Conservation (phyloP, 148 eudicot species). For the Chenopodium album region DNA sequence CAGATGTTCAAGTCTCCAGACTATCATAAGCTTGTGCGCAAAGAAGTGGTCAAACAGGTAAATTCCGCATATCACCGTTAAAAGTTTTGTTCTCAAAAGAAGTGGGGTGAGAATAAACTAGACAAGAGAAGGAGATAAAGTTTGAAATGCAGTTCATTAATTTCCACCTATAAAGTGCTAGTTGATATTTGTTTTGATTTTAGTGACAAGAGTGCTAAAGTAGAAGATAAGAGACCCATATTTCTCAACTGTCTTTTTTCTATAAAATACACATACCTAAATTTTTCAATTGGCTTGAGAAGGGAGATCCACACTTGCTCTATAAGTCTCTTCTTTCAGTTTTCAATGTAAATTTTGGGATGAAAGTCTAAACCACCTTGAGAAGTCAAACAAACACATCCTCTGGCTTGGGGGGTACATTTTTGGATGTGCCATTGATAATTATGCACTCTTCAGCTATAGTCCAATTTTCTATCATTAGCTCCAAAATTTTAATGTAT, state of each 20-base stretch:
- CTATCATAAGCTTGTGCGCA: conserved; percentile 82
- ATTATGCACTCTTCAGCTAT: neutral
- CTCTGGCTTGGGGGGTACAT: neutral
- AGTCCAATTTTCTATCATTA: conserved; percentile 4
- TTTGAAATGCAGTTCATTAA: neutral
- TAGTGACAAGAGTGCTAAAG: neutral
- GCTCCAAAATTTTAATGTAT: conserved; percentile 10
- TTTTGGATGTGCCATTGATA: neutral
- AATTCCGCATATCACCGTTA: conserved; percentile 10
- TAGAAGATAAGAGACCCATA: neutral
- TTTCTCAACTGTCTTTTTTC: neutral
- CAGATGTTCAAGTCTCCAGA: conserved; percentile 77
- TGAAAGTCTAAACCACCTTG: neutral
- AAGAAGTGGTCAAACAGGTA: conserved; percentile 85
- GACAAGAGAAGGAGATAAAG: neutral
- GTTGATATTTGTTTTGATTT: neutral
- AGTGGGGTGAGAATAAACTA: neutral
- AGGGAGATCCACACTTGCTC: neutral
- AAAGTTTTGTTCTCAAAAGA: neutral
- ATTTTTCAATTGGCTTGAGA: neutral
- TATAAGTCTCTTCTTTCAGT: neutral
- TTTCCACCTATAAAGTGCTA: neutral
- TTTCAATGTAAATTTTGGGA: neutral
- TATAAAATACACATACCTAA: too few species aligned
- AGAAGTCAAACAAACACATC: neutral